A percentile compares a stretch with the other conserved stretches of the same genome.
phyloP scores from a whole-genome alignment of 208 protist genomes.

The Porcisia deanei region DNA sequence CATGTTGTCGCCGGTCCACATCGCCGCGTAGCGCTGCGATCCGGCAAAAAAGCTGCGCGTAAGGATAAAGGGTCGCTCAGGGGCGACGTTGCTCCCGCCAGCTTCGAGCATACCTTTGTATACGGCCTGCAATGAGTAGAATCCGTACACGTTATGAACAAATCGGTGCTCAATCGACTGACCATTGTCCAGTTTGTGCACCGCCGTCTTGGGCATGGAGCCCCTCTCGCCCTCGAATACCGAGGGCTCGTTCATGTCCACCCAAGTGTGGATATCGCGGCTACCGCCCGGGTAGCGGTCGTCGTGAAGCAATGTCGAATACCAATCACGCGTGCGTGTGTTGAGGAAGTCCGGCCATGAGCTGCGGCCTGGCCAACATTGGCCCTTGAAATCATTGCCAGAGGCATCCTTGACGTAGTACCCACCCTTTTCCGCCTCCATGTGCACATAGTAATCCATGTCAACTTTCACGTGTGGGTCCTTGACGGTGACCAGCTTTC shows the following conservation, averaged over 20 bases:
- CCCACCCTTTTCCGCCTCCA: constrained; percentile 59
- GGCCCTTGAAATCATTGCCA: constrained; percentile 90
- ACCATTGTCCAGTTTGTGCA: constrained; percentile 80
- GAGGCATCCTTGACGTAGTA: constrained; percentile 91
- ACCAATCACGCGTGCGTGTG: constrained; percentile 92
- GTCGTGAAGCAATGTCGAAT: constrained; percentile 89
- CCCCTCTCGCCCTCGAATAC: constrained; percentile 96
- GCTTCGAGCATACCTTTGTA: constrained; percentile 88
- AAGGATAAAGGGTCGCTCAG: constrained; percentile 97
- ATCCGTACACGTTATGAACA: constrained; percentile 98
- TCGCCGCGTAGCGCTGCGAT: constrained; percentile 95
- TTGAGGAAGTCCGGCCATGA: constrained; percentile 96
- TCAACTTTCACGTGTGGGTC: constrained; percentile 98
- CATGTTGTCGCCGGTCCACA: constrained; percentile 99
- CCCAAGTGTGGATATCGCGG: constrained; percentile 96
- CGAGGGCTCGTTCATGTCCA: constrained; percentile 99
- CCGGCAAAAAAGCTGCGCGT: constrained; percentile 99
- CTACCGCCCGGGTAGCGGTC: constrained; percentile 90
- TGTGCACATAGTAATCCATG: constrained; percentile 81
- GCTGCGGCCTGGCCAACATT: constrained; percentile 97
- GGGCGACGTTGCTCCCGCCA: constrained; percentile 24
- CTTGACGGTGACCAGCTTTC: constrained; percentile 97
- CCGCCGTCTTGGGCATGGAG: constrained; percentile 94
- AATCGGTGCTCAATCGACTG: constrained; percentile 92
- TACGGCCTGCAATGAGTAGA: constrained; percentile 88